Percentiles rank a stretch among this genome's conserved stretches.
Evolutionary conservation across 768 basidiomycete species (phyloP).

Genomic region (Leucogyrophana mollusca): DNA sequence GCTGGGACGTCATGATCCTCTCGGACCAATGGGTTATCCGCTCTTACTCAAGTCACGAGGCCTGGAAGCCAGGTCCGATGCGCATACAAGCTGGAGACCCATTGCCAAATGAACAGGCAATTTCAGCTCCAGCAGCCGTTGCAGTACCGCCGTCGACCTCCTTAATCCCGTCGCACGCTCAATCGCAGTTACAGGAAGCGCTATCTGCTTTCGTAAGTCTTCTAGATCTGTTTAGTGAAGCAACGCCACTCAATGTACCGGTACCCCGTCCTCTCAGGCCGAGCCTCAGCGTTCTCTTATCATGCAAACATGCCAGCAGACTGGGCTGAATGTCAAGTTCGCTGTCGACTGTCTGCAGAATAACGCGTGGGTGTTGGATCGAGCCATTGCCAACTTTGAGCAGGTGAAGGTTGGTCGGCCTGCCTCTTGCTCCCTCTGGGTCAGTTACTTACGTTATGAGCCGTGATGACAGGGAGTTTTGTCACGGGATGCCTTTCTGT

Average conservation of each 20-base stretch:
- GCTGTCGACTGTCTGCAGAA: slow-evolving; percentile 82
- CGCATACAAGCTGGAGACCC: slow-evolving; percentile 57
- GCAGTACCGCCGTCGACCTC: slow-evolving; percentile 17
- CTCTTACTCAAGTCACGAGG: slow-evolving; percentile 77
- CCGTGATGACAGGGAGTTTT: slow-evolving; percentile 40
- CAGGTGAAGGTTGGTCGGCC: slow-evolving; percentile 70
- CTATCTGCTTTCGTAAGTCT: slow-evolving; percentile 58
- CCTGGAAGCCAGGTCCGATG: slow-evolving; percentile 77
- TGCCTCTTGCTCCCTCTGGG: neutral
- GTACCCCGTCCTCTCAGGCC: slow-evolving; percentile 48
- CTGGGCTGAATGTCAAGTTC: slow-evolving; percentile 76
- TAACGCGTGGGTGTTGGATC: slow-evolving; percentile 82
- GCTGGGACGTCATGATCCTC: slow-evolving; percentile 89
- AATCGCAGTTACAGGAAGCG: slow-evolving; percentile 44
- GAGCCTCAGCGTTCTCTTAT: slow-evolving; percentile 72
- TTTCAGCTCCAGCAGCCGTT: slow-evolving; percentile 26
- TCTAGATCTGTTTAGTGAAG: slow-evolving; percentile 5
- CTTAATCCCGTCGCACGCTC: slow-evolving; percentile 32
- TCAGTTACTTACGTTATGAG: slow-evolving; percentile 26
- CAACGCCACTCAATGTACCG: slow-evolving; percentile 10
- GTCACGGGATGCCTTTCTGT: slow-evolving; percentile 56
- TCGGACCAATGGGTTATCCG: slow-evolving; percentile 88
- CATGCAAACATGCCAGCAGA: slow-evolving; percentile 66
- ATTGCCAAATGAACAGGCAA: slow-evolving; percentile 18
- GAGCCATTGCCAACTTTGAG: slow-evolving; percentile 83